Base-by-base conservation (phyloP, 345 rosid genomes). In the Moricandia moricandioides region DNA sequence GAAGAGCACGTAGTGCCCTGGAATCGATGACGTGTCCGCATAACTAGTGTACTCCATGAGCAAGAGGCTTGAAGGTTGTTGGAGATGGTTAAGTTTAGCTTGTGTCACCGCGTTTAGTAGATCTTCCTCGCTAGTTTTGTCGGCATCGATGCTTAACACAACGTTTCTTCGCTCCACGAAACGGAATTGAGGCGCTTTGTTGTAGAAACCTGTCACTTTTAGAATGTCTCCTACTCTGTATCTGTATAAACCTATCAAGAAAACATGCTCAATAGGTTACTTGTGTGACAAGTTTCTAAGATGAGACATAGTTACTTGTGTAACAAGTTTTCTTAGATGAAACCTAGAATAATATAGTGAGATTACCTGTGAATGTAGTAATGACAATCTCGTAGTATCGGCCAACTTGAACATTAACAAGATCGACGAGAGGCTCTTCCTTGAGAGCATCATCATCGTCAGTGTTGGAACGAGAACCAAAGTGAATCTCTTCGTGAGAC, bases 201-300 rank as follows among this genome's bases (percentile, higher is more conserved):
- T 88, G 84, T 91, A 70, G 85, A 91, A 93, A 9, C 91, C 94
- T 0, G 97, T 83, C 49, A 88, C 97, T 88, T 76, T 91, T 13
- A 91, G 86, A 74, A 93, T 87, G 82, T 93, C 98, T 1, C 97
- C 98, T 2, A 91, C 97, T 83, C 97, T 83, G 83, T 91, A 93
- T 70, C 98, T 82, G 62, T 86, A 87, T 33, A 93, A 82, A 12
- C 98, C 98, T 93, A 80, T 8, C 33, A 10, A 26, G 31, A 18
- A 5, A 9, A 55, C 65, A 8, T 14, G 13, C 1, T 12, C 6
- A 6, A 43, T 11, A 27, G 11, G 37, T 78, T 72, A 39, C 73
- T 67, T 78, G 78, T 31, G 55, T 33, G 8, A 61, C 73, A 72
- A 39, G 81, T 62, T 27, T 56, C 30, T 11, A 5, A 5, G 8